Evolutionary conservation across 2,329 filamentous ascomycete species (phyloP).

Genomic region (Pseudopithomyces chartarum): DNA sequence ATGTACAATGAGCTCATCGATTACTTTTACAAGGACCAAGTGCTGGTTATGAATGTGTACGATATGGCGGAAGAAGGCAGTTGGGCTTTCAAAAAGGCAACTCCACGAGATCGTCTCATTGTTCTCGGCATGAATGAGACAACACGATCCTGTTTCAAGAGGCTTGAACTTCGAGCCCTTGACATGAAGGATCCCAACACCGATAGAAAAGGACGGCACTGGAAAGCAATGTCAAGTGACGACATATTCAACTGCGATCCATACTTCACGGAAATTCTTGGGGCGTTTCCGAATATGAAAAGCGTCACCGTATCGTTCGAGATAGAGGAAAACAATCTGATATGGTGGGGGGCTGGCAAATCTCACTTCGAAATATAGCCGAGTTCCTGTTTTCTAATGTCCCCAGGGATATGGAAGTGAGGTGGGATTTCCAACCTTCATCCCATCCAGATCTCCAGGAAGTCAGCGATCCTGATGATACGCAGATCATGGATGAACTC

Average conservation of each 20-base stretch:
- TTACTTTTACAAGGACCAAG: conserved; percentile 11
- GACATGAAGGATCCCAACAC: conserved; percentile 6
- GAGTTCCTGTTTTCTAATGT: conserved; percentile 3
- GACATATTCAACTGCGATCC: conserved; percentile 1
- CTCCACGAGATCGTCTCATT: conserved; percentile 7
- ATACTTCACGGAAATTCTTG: conserved; percentile 9
- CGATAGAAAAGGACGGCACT: conserved; percentile 7
- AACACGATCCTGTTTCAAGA: conserved; percentile 8
- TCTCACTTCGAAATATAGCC: conserved; percentile 2
- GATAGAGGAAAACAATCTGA: neutral
- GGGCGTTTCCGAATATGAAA: conserved; percentile 9
- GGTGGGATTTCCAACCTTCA: conserved; percentile 11
- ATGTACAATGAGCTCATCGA: conserved; percentile 9
- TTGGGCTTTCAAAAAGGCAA: neutral
- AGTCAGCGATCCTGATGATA: neutral
- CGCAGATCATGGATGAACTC: conserved; percentile 2
- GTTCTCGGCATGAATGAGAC: conserved; percentile 5
- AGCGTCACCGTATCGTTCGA: conserved; percentile 11
- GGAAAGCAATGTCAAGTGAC: conserved; percentile 1
- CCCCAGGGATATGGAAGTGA: conserved; percentile 7
- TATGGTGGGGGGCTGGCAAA: conserved; percentile 3
- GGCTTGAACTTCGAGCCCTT: conserved; percentile 1
- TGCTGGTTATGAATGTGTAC: conserved; percentile 11
- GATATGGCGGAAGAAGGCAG: neutral
- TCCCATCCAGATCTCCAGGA: conserved; percentile 8